A percentile compares a stretch with the other conserved stretches of the same genome.
Evolutionary conservation across 805 yeast species (phyloP).

Genomic region (Pichia nakasei): DNA sequence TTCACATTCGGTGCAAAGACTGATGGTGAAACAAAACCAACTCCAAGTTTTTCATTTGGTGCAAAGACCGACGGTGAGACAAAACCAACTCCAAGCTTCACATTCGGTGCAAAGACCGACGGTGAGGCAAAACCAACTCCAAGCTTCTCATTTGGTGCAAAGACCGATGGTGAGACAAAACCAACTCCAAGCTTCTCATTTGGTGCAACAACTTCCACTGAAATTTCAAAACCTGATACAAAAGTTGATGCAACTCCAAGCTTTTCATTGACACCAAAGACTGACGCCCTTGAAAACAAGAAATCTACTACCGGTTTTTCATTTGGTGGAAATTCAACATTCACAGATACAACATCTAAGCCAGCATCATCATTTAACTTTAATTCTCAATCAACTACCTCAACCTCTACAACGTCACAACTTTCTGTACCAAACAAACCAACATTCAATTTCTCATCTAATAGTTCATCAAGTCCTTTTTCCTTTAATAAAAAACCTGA

Average conservation of each 20-base stretch:
- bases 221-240: too few species aligned
- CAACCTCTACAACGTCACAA: neutral
- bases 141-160: too few species aligned
- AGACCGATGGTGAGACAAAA: neutral
- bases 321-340: too few species aligned
- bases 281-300: too few species aligned
- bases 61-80: slow-evolving; percentile 3
- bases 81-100: neutral
- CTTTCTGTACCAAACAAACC: slow-evolving; percentile 1
- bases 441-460: neutral
- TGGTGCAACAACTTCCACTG: too few species aligned
- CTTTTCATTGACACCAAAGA: neutral
- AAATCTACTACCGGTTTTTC: too few species aligned
- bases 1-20: slow-evolving; percentile 11
- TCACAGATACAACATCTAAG: neutral
- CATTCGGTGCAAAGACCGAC: neutral
- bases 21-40: slow-evolving; percentile 6
- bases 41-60: slow-evolving; percentile 2
- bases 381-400: neutral
- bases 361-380: slow-evolving; percentile 2
- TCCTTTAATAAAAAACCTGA: neutral
- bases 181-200: too few species aligned
- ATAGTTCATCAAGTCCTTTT: neutral
- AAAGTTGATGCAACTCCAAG: neutral
- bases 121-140: neutral